These are phyloP conservation scores for Raffaelea ambrosiae DNA, from an alignment of 2,329 filamentous ascomycete genomes.

Conservation along the genomic window DNA sequence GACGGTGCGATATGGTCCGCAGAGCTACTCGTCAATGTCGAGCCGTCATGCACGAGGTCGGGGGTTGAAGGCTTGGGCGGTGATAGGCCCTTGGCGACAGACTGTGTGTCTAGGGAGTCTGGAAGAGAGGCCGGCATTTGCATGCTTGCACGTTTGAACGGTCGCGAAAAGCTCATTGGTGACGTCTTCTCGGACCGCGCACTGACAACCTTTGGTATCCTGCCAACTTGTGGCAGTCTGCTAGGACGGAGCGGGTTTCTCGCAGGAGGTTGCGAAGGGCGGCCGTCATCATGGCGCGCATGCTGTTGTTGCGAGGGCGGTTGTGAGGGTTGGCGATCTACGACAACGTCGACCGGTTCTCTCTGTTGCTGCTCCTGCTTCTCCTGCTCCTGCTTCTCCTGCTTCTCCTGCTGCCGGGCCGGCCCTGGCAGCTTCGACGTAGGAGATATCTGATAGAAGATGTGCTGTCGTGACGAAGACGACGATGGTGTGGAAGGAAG, in stretches of 20 bases:
- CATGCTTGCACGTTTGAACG: constrained; percentile 55
- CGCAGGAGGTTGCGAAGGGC: background rate
- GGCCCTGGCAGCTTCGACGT: too few species aligned
- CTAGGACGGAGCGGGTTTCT: constrained; percentile 36
- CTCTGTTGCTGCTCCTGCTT: background rate
- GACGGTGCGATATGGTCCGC: constrained; percentile 18
- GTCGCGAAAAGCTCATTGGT: constrained; percentile 76
- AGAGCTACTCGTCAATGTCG: constrained; percentile 22
- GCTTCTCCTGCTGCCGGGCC: too few species aligned
- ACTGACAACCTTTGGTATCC: constrained; percentile 76
- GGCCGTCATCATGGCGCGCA: too few species aligned
- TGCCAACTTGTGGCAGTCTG: constrained; percentile 70
- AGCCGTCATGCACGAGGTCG: constrained; percentile 27
- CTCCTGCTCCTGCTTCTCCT: background rate
- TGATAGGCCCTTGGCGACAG: constrained; percentile 40
- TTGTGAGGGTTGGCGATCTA: too few species aligned
- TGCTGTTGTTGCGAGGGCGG: too few species aligned
- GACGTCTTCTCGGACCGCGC: constrained; percentile 58
- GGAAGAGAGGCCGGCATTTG: constrained; percentile 24
- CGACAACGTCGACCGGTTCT: too few species aligned
- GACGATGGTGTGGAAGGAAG: background rate
- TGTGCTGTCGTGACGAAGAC: background rate
- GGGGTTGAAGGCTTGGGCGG: constrained; percentile 31
- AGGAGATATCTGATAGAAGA: background rate
- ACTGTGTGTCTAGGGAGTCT: constrained; percentile 25